Conservation (phyloP, 768 basidiomycete genomes). For the Clitopilus passeckerianus region DNA sequence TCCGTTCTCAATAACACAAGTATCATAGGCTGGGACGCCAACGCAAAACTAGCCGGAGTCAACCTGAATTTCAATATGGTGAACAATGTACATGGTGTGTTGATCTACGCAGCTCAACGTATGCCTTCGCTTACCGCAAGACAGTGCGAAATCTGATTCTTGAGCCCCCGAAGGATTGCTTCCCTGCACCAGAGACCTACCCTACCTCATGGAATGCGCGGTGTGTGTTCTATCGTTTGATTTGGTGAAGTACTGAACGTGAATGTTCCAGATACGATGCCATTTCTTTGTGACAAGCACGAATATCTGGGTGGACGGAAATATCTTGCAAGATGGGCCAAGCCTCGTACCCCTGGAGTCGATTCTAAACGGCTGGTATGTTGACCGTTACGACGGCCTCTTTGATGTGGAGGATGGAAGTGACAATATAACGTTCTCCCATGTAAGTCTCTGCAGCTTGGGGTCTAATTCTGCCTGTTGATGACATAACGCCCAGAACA, state of each 20-base stretch:
- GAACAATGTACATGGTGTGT: slow-evolving; percentile 7
- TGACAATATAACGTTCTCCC: slow-evolving; percentile 15
- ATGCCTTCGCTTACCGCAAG: not conserved
- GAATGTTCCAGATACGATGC: slow-evolving; percentile 9
- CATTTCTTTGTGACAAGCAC: slow-evolving; percentile 10
- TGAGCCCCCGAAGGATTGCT: slow-evolving; percentile 12
- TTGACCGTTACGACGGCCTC: slow-evolving; percentile 13
- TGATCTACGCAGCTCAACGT: not conserved
- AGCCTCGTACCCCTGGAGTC: not conserved
- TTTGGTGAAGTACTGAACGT: not conserved
- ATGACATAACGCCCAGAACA: slow-evolving; percentile 3
- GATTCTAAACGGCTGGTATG: slow-evolving; percentile 1
- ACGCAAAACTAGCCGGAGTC: slow-evolving; percentile 9
- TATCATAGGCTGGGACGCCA: slow-evolving; percentile 10
- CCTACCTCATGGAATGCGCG: slow-evolving; percentile 12
- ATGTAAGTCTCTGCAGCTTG: not conserved
- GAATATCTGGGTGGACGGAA: slow-evolving; percentile 14
- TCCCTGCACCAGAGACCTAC: slow-evolving; percentile 12
- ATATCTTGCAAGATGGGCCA: slow-evolving; percentile 8
- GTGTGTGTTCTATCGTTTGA: slow-evolving; percentile 3
- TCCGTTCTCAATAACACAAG: slow-evolving; percentile 10
- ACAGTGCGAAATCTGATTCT: slow-evolving; percentile 13
- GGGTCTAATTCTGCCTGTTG: not conserved
- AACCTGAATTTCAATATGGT: slow-evolving; percentile 9
- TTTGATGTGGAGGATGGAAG: slow-evolving; percentile 14